Percentiles rank a stretch among this genome's conserved stretches.
Evolutionary conservation across 2,329 filamentous ascomycete genomes (phyloP).

Genomic region (Talaromyces sp.): DNA sequence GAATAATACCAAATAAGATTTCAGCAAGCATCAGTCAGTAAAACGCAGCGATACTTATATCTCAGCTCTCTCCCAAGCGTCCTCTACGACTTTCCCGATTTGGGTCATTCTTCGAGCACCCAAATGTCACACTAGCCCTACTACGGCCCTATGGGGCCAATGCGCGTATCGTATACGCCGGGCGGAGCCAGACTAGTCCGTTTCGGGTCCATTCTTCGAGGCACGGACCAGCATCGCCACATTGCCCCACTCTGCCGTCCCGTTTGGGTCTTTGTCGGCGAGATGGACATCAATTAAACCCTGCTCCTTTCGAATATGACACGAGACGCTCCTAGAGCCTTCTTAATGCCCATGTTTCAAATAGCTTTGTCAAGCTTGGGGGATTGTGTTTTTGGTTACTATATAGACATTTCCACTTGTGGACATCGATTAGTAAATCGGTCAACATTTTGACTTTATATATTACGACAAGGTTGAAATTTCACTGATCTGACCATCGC

Average conservation of each 20-base stretch:
- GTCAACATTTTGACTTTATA: too few species aligned
- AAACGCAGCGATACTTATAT: neutral
- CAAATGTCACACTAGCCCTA: neutral
- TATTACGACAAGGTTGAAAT: too few species aligned
- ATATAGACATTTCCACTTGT: too few species aligned
- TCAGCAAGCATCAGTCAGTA: neutral
- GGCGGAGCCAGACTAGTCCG: neutral
- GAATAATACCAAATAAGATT: neutral
- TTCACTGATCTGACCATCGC: too few species aligned
- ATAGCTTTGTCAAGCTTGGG: too few species aligned
- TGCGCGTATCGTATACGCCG: neutral
- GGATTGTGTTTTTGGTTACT: too few species aligned
- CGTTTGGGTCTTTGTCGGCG: too few species aligned
- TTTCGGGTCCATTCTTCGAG: neutral
- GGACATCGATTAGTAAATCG: too few species aligned
- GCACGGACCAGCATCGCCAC: neutral
- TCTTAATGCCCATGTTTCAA: too few species aligned
- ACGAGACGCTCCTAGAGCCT: neutral
- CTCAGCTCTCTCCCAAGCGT: neutral
- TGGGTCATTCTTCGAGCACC: conserved; percentile 1
- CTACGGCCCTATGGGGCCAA: neutral
- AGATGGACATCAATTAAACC: too few species aligned
- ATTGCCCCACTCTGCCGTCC: neutral
- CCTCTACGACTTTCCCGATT: conserved; percentile 1
- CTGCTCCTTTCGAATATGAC: neutral